phyloP scores from a whole-genome alignment of 345 rosid species.

The Lepidium sativum region DNA sequence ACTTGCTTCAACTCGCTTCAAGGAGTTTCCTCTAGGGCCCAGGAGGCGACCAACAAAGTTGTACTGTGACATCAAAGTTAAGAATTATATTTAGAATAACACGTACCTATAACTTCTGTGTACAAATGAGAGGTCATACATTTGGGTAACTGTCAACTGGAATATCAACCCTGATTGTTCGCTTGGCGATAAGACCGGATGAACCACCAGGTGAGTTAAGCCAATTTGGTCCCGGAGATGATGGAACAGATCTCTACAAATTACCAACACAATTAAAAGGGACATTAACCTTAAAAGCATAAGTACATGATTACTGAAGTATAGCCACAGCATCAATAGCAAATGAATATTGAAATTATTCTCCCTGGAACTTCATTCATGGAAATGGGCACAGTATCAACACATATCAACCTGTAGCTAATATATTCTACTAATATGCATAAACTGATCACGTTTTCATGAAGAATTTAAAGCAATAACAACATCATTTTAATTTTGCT shows the following conservation, averaged over 20 bases:
- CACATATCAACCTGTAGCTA: constrained; percentile 11
- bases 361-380: background rate
- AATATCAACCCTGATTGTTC: constrained; percentile 85
- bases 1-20: constrained; percentile 93
- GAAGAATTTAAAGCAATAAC: background rate
- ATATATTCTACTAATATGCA: constrained; percentile 6
- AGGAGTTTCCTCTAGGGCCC: constrained; percentile 97
- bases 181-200: constrained; percentile 83
- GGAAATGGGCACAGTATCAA: background rate
- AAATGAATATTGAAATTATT: background rate
- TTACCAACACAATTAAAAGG: constrained; percentile 25
- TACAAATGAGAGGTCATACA: constrained; percentile 34
- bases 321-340: background rate
- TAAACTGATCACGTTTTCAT: background rate
- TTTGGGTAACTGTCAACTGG: constrained; percentile 80
- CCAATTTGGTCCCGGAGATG: constrained; percentile 75
- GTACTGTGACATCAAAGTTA: constrained; percentile 42
- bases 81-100: constrained; percentile 12
- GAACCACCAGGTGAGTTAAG: constrained; percentile 62
- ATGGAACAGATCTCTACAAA: constrained; percentile 57
- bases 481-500: background rate
- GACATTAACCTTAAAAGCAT: constrained; percentile 1
- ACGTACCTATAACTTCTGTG: background rate
- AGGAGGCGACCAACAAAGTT: constrained; percentile 98
- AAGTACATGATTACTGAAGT: background rate